phyloP scores from a whole-genome alignment of 768 basidiomycete species.

The Royoungia palumana region DNA sequence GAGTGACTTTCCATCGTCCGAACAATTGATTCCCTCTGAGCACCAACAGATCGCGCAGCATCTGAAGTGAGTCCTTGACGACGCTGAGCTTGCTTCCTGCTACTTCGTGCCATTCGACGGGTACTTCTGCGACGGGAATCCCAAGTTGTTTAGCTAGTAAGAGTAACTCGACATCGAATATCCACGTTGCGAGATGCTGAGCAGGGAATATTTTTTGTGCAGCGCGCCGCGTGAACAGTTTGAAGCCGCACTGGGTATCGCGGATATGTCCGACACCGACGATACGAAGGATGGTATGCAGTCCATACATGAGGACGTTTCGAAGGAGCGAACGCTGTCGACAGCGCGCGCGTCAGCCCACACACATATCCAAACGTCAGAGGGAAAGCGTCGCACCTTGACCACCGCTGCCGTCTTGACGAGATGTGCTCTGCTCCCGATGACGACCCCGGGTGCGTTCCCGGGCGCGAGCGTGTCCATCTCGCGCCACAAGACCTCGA shows the following conservation, averaged over 20 bases:
- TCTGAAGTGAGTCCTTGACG: conserved; percentile 78
- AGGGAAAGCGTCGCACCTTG: conserved; percentile 53
- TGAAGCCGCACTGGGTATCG: conserved; percentile 98
- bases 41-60: conserved; percentile 84
- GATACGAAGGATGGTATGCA: conserved; percentile 85
- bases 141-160: conserved; percentile 74
- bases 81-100: conserved; percentile 89
- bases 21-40: conserved; percentile 77
- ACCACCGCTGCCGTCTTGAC: conserved; percentile 92
- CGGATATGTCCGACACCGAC: conserved; percentile 88
- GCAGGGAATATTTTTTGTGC: conserved; percentile 81
- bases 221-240: conserved; percentile 82
- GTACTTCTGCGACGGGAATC: conserved; percentile 82
- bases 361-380: conserved; percentile 2
- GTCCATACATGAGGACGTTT: conserved; percentile 90
- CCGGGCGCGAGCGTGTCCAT: conserved; percentile 61
- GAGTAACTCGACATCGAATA: conserved; percentile 93
- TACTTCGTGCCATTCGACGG: conserved; percentile 92
- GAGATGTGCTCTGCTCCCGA: conserved; percentile 91
- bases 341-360: background rate
- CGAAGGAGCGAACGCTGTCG: conserved; percentile 79
- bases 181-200: conserved; percentile 89
- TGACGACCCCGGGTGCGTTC: conserved; percentile 58
- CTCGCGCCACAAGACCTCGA: conserved; percentile 72
- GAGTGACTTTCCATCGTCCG: conserved; percentile 65